These are phyloP conservation scores for Rutstroemia sp. DNA, from an alignment of 2,329 filamentous ascomycete species.

Conservation along the genomic window DNA sequence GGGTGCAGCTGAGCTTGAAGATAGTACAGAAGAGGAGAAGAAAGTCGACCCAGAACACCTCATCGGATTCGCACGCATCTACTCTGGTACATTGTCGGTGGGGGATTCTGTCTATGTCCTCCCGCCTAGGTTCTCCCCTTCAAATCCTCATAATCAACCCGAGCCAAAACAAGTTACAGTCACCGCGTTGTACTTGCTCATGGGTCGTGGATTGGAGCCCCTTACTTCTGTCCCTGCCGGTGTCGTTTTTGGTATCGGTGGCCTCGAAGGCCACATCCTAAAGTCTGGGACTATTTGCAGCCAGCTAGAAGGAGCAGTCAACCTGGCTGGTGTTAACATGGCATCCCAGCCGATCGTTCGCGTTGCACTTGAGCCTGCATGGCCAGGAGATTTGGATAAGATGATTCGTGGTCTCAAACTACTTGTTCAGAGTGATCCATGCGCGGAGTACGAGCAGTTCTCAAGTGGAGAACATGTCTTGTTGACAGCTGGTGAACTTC, in stretches of 20 bases:
- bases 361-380: constrained; percentile 88
- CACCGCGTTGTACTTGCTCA: constrained; percentile 85
- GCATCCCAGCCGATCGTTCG: constrained; percentile 86
- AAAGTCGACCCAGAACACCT: constrained; percentile 74
- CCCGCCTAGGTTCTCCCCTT: constrained; percentile 86
- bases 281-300: constrained; percentile 94
- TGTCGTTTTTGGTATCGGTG: constrained; percentile 90
- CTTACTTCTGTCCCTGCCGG: constrained; percentile 82
- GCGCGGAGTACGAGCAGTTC: constrained; percentile 90
- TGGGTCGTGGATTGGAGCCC: constrained; percentile 83
- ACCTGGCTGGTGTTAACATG: constrained; percentile 78
- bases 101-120: constrained; percentile 89
- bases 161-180: constrained; percentile 77
- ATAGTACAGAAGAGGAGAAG: constrained; percentile 44
- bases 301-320: constrained; percentile 76
- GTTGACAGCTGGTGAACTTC: constrained; percentile 85
- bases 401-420: constrained; percentile 86
- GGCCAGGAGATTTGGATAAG: constrained; percentile 84
- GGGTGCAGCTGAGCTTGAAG: constrained; percentile 51
- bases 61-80: constrained; percentile 89
- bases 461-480: constrained; percentile 92
- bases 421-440: constrained; percentile 90
- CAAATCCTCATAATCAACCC: constrained; percentile 61
- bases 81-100: constrained; percentile 82
- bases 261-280: constrained; percentile 85